Percentiles rank a stretch among this genome's conserved stretches.
phyloP scores from a whole-genome alignment of 1,284 basidiomycete species.

The Vanrija pseudolonga region DNA sequence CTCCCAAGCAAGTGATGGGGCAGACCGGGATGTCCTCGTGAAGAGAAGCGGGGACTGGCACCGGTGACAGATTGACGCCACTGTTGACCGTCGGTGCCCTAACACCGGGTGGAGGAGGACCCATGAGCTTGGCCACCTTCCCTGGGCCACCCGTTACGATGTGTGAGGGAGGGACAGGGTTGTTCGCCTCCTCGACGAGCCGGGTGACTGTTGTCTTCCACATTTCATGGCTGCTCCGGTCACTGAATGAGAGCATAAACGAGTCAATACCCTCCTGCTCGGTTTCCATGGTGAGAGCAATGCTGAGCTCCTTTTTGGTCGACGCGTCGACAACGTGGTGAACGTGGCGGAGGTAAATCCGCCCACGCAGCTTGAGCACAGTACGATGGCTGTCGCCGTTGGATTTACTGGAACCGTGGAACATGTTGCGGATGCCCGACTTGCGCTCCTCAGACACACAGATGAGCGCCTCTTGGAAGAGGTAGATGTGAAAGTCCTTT shows the following conservation, averaged over 20 bases:
- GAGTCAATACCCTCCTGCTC: constrained; percentile 78
- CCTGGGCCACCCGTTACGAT: neutral
- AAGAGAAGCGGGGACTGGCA: neutral
- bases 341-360: constrained; percentile 92
- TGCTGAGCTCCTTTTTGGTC: constrained; percentile 71
- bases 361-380: constrained; percentile 82
- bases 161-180: neutral
- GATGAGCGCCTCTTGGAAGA: constrained; percentile 94
- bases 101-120: neutral
- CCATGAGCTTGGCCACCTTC: constrained; percentile 1
- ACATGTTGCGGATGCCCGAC: constrained; percentile 53
- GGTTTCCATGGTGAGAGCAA: constrained; percentile 86
- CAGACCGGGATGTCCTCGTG: too few species aligned
- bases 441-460: constrained; percentile 88
- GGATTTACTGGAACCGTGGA: constrained; percentile 7
- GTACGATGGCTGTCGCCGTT: neutral
- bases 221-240: constrained; percentile 77
- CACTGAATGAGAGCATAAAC: constrained; percentile 91
- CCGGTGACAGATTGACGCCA: too few species aligned
- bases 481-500: constrained; percentile 88
- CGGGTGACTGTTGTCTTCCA: constrained; percentile 78
- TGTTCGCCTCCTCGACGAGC: constrained; percentile 55
- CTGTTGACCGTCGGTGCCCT: too few species aligned
- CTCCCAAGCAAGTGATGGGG: constrained; percentile 14
- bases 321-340: constrained; percentile 75